Conservation (phyloP, 306 rosid genomes). For the Vigna unguiculata region DNA sequence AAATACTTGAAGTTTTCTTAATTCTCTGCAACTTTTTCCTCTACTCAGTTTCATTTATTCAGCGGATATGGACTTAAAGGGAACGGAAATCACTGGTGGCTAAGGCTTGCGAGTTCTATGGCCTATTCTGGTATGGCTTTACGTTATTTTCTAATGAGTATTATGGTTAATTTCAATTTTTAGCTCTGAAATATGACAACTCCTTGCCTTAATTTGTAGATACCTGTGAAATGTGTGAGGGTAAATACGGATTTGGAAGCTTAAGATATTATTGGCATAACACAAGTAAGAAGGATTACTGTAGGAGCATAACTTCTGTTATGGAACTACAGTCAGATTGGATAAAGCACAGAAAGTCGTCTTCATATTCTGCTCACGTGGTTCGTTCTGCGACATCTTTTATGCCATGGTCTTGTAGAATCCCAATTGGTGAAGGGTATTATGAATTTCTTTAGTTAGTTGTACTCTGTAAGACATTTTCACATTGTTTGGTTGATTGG, state of each 20-base stretch:
- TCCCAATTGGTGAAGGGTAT: constrained; percentile 84
- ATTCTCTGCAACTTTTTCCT: constrained; percentile 6
- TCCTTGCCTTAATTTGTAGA: constrained; percentile 48
- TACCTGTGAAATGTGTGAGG: constrained; percentile 67
- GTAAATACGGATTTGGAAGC: constrained; percentile 45
- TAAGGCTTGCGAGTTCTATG: constrained; percentile 62
- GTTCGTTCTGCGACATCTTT: constrained; percentile 79
- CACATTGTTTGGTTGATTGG: constrained; percentile 34
- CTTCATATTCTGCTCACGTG: constrained; percentile 74
- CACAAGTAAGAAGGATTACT: constrained; percentile 41
- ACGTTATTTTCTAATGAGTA: constrained; percentile 6
- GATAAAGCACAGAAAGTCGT: constrained; percentile 72
- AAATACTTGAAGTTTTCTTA: constrained; percentile 3
- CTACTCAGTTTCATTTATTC: constrained; percentile 40
- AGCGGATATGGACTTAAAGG: constrained; percentile 46
- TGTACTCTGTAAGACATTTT: constrained; percentile 7
- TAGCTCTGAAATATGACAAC: constrained; percentile 3
- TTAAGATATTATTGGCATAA: constrained; percentile 49
- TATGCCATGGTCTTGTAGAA: constrained; percentile 93
- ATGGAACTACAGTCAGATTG: constrained; percentile 90
- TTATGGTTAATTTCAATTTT: constrained; percentile 5
- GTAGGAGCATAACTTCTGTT: constrained; percentile 61
- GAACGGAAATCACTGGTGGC: constrained; percentile 83
- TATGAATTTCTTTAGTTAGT: constrained; percentile 64
- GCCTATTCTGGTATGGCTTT: constrained; percentile 59